Evolutionary conservation across 2,329 filamentous ascomycete genomes (phyloP).

Genomic region (Waltergamsia citrina): DNA sequence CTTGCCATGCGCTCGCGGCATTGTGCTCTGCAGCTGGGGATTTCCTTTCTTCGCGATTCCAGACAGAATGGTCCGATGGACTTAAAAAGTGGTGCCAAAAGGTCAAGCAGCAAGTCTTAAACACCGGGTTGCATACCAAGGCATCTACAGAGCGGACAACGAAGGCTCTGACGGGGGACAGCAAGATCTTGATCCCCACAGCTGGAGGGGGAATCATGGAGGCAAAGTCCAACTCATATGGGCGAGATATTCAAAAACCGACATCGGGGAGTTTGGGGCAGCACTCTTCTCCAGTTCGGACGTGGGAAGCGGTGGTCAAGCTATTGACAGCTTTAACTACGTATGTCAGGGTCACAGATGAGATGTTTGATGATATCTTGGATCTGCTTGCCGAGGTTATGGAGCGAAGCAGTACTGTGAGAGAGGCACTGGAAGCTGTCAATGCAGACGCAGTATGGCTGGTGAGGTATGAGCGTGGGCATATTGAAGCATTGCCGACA

Average conservation of each 20-base stretch:
- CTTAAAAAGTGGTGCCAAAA: slow-evolving; percentile 39
- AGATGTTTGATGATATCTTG: slow-evolving; percentile 63
- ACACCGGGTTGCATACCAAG: no score
- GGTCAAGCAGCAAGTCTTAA: slow-evolving; percentile 19
- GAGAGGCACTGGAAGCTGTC: slow-evolving; percentile 47
- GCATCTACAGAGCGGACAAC: neutral
- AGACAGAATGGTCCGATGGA: slow-evolving; percentile 58
- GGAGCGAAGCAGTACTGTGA: slow-evolving; percentile 35
- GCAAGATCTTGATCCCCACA: slow-evolving; percentile 21
- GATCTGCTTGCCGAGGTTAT: slow-evolving; percentile 47
- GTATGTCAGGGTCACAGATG: slow-evolving; percentile 55
- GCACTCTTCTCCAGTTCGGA: slow-evolving; percentile 51
- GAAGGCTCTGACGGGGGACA: neutral
- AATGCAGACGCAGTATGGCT: slow-evolving; percentile 77
- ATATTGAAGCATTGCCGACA: slow-evolving; percentile 21
- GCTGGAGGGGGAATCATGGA: slow-evolving; percentile 12
- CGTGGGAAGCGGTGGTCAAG: slow-evolving; percentile 53
- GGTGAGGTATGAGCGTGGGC: slow-evolving; percentile 37
- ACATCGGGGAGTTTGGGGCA: slow-evolving; percentile 34
- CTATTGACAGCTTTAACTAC: slow-evolving; percentile 52
- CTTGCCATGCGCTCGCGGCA: slow-evolving; percentile 57
- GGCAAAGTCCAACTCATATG: slow-evolving; percentile 7
- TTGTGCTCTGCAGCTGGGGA: slow-evolving; percentile 68
- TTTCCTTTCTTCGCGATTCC: slow-evolving; percentile 70
- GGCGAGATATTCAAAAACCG: slow-evolving; percentile 2